Base-by-base conservation (phyloP, 2,329 filamentous ascomycete species). In the Cordyceps cicadae region DNA sequence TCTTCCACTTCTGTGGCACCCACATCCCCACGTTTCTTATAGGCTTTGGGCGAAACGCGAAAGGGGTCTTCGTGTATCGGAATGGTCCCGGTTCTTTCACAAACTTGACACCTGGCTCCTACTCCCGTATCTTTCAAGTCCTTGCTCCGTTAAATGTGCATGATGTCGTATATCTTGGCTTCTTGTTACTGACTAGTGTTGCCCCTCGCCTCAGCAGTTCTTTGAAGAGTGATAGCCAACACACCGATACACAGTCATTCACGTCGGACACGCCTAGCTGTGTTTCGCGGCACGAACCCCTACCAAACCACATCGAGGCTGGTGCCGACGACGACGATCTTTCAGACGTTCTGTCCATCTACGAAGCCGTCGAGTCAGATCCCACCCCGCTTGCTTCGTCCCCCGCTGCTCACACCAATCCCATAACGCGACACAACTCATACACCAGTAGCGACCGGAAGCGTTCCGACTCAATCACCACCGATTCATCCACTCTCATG, bases 311-410 rank as follows among this genome's bases (percentile, higher is more conserved):
- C 19, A 39, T 48, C 39, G 29, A 39, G 32, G 24, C 19, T 19
- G 37, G n/a, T n/a, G 45, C 52, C 7, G 45, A 54, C 24, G 71
- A 54, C 24, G 71, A 71, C 55, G 71, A 71, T 54, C 67, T 72
- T 64, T 72, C 73, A 62, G 72, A 76, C 66, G 72, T 74, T 57
- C 69, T 75, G 65, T 76, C 77, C 66, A 75, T 77, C 67, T 75
- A 76, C 68, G 73, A 77, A 68, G 74, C 75, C 65, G 61, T 54
- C 59, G 68, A 65, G 46, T 70, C 68, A 60, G 66, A 67, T 59
- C 66, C 66, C 50, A 63, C 63, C 14, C 62, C 66, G 49, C 67
- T 70, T 66, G 63, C 65, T 60, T 65, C 63, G 6, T 64, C 70
- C 37, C 64, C 67, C 67, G 71, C 67, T 34, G 59, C 54, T 29